These are phyloP conservation scores for Saccharomycopsis fermentans DNA, from an alignment of 805 yeast species.

Conservation along the genomic window DNA sequence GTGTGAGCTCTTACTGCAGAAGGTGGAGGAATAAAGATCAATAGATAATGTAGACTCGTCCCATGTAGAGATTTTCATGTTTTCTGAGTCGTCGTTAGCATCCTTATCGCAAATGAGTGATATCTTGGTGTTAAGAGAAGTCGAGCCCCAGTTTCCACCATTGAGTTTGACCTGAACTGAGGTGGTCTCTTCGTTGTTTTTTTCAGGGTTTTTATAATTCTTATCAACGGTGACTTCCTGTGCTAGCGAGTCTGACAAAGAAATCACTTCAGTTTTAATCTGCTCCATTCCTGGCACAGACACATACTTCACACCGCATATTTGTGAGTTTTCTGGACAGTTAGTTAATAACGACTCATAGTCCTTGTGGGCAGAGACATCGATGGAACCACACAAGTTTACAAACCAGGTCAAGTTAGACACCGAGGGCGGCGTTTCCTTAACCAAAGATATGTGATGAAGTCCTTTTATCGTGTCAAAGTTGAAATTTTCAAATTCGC, in stretches of 20 bases:
- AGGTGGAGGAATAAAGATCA: slow-evolving; percentile 32
- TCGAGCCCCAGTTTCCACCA: slow-evolving; percentile 66
- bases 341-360: slow-evolving; percentile 29
- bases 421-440: slow-evolving; percentile 71
- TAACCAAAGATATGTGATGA: slow-evolving; percentile 30
- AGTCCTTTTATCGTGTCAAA: slow-evolving; percentile 41
- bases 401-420: slow-evolving; percentile 57
- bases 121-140: slow-evolving; percentile 36
- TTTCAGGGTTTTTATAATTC: slow-evolving; percentile 19
- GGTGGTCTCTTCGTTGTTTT: slow-evolving; percentile 24
- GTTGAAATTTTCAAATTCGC: slow-evolving; percentile 25
- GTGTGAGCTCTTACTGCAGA: slow-evolving; percentile 31
- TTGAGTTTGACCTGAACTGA: slow-evolving; percentile 32
- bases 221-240: slow-evolving; percentile 22
- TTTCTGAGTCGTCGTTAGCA: slow-evolving; percentile 25
- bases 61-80: slow-evolving; percentile 18
- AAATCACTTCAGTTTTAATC: slow-evolving; percentile 50
- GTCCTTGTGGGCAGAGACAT: slow-evolving; percentile 25
- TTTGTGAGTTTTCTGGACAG: slow-evolving; percentile 63
- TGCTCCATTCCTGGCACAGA: slow-evolving; percentile 38
- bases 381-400: slow-evolving; percentile 55
- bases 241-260: slow-evolving; percentile 37
- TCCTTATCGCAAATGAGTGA: slow-evolving; percentile 38
- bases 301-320: slow-evolving; percentile 66
- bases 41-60: slow-evolving; percentile 21